Conservation (phyloP, 2,329 filamentous ascomycete species). For the Xylariomycetidae sp. region DNA sequence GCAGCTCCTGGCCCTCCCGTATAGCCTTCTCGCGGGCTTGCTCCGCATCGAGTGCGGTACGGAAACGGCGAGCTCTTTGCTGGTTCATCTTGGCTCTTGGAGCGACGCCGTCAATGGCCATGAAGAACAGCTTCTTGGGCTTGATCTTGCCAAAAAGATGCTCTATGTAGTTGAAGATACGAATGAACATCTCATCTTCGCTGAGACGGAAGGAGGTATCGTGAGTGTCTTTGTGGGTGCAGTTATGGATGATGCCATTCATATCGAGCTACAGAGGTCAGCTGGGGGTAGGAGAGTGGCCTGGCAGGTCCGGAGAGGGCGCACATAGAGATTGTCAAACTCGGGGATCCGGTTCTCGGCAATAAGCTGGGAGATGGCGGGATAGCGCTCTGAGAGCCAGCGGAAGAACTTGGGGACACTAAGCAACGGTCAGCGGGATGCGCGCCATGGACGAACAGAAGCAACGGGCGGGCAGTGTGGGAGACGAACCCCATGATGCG, state of each 20-base stretch:
- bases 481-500: slow-evolving; percentile 19
- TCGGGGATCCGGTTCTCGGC: slow-evolving; percentile 98
- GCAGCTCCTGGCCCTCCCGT: slow-evolving; percentile 81
- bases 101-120: slow-evolving; percentile 97
- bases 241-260: slow-evolving; percentile 99
- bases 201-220: slow-evolving; percentile 87
- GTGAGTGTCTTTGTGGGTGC: slow-evolving; percentile 93
- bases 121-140: slow-evolving; percentile 97
- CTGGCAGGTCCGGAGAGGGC: slow-evolving; percentile 20
- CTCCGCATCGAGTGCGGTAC: slow-evolving; percentile 88
- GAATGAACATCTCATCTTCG: slow-evolving; percentile 99
- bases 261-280: slow-evolving; percentile 64
- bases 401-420: slow-evolving; percentile 87
- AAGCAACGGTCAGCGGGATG: slow-evolving; percentile 11
- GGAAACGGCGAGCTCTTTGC: slow-evolving; percentile 89
- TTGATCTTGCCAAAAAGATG: slow-evolving; percentile 98
- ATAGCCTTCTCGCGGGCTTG: slow-evolving; percentile 88
- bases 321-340: slow-evolving; percentile 91
- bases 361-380: slow-evolving; percentile 95
- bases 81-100: slow-evolving; percentile 99
- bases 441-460: neutral
- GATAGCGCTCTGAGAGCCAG: slow-evolving; percentile 99
- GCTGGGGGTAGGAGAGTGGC: slow-evolving; percentile 14
- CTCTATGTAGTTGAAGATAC: slow-evolving; percentile 99
- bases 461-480: too few species aligned